phyloP scores from a whole-genome alignment of 2,329 filamentous ascomycete species.

The Aspergillus fijiensis region DNA sequence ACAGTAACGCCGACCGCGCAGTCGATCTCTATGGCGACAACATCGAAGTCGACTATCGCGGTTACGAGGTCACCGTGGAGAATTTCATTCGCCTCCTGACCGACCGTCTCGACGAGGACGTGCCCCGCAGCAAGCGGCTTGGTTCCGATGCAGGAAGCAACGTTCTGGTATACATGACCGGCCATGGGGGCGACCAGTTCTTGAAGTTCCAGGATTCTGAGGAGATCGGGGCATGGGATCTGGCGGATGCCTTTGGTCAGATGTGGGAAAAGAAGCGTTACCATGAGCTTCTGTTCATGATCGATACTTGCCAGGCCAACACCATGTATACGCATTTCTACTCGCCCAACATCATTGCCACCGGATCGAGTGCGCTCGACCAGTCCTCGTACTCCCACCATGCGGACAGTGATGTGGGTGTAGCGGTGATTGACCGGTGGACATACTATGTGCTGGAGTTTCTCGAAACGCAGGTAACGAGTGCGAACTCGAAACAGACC shows the following conservation, averaged over 20 bases:
- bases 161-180: constrained; percentile 98
- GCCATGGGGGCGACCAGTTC: constrained; percentile 96
- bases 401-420: constrained; percentile 95
- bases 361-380: constrained; percentile 92
- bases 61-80: constrained; percentile 98
- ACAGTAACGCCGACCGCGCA: constrained; percentile 94
- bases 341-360: constrained; percentile 96
- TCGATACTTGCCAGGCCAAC: constrained; percentile 98
- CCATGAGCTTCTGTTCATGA: constrained; percentile 98
- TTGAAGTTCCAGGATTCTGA: constrained; percentile 98
- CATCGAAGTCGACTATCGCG: constrained; percentile 97
- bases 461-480: constrained; percentile 83
- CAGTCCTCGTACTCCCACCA: constrained; percentile 97
- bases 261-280: constrained; percentile 99
- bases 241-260: constrained; percentile 96
- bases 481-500: constrained; percentile 82
- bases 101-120: constrained; percentile 89
- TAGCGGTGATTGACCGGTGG: constrained; percentile 96
- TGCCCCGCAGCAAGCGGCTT: constrained; percentile 89
- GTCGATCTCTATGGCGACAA: constrained; percentile 97
- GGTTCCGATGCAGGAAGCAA: constrained; percentile 95
- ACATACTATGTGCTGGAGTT: constrained; percentile 99
- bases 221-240: constrained; percentile 92
- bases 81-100: constrained; percentile 96
- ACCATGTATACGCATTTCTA: constrained; percentile 99